These are phyloP conservation scores for Plasmopara halstedii DNA, from an alignment of 352 stramenopile genomes.

Conservation along the genomic window DNA sequence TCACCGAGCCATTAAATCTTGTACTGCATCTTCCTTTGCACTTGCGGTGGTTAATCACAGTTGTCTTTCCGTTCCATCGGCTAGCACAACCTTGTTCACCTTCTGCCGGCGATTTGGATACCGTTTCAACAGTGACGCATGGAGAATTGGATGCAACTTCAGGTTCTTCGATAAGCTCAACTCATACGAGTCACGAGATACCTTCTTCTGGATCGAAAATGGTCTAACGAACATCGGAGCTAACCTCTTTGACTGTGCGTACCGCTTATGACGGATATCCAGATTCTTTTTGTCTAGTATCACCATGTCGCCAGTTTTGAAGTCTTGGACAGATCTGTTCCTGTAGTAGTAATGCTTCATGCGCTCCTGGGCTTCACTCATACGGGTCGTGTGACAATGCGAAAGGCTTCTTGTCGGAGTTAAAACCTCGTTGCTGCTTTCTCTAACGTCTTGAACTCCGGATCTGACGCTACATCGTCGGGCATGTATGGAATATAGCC, in stretches of 20 bases:
- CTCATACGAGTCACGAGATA: not conserved
- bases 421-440: not conserved
- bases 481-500: conserved; percentile 2
- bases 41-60: conserved; percentile 5
- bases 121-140: not conserved
- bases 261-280: not conserved
- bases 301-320: not conserved
- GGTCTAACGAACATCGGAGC: not conserved
- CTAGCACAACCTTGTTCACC: not conserved
- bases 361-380: conserved; percentile 3
- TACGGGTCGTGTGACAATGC: conserved; percentile 2
- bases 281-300: not conserved
- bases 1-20: conserved; percentile 14
- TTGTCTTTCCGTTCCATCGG: not conserved
- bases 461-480: not conserved
- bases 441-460: not conserved
- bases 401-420: not conserved
- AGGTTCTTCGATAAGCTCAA: not conserved
- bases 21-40: conserved; percentile 4
- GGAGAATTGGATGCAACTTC: conserved; percentile 1
- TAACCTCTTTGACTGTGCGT: not conserved
- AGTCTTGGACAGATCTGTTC: conserved; percentile 2
- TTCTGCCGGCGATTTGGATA: not conserved
- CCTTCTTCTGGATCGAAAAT: not conserved
- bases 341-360: conserved; percentile 9